A percentile compares a stretch with the other conserved stretches of the same genome.
These are phyloP conservation scores for Xylariales sp. DNA, from an alignment of 2,329 filamentous ascomycete genomes.

Conservation along the genomic window DNA sequence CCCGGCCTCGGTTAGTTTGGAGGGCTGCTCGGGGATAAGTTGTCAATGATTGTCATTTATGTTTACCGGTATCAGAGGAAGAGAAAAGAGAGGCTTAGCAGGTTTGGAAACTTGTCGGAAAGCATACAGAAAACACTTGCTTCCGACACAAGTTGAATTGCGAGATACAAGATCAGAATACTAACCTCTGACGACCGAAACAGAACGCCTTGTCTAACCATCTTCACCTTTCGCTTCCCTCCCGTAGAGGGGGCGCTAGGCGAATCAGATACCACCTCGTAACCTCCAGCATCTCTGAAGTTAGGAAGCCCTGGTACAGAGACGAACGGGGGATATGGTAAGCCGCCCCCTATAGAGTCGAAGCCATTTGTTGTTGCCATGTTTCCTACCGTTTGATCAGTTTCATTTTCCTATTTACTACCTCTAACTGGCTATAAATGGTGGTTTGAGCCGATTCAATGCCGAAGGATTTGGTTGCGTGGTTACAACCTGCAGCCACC, in stretches of 20 bases:
- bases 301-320: slow-evolving; percentile 70
- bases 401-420: background rate
- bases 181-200: slow-evolving; percentile 73
- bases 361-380: slow-evolving; percentile 23
- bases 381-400: slow-evolving; percentile 18
- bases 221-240: slow-evolving; percentile 44
- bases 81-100: background rate
- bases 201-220: slow-evolving; percentile 64
- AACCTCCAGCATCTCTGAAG: slow-evolving; percentile 75
- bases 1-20: slow-evolving; percentile 65
- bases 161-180: background rate
- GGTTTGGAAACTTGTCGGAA: background rate
- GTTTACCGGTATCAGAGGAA: background rate
- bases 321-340: slow-evolving; percentile 60
- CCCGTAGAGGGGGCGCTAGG: slow-evolving; percentile 18
- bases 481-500: slow-evolving; percentile 7
- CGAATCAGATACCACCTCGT: slow-evolving; percentile 54
- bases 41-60: slow-evolving; percentile 14
- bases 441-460: slow-evolving; percentile 16
- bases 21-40: slow-evolving; percentile 54
- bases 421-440: background rate
- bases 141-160: background rate
- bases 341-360: background rate
- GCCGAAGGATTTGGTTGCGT: slow-evolving; percentile 1
- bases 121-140: background rate